These are phyloP conservation scores for Tubosaeta sp. DNA, from an alignment of 768 basidiomycete species.

Conservation along the genomic window DNA sequence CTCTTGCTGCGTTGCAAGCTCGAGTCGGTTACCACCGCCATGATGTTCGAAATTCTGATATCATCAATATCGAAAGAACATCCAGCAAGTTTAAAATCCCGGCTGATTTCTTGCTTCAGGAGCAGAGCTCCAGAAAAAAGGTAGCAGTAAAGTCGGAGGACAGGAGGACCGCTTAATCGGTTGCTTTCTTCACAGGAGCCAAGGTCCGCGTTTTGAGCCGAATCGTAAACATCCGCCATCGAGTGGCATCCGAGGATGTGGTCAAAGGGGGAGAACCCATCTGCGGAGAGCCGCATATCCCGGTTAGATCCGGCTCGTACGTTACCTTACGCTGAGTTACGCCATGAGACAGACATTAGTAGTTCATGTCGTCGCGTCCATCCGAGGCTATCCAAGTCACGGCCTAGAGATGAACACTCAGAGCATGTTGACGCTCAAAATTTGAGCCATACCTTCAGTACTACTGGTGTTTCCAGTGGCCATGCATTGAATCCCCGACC, in stretches of 20 bases:
- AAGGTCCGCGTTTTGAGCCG: no score
- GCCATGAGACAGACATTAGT: no score
- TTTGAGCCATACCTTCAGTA: neutral
- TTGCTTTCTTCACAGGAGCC: neutral
- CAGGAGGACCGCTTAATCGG: neutral
- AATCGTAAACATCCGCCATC: neutral
- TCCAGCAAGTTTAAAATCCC: neutral
- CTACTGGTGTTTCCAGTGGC: neutral
- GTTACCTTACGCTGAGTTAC: neutral
- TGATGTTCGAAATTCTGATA: neutral
- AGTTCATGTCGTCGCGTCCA: neutral
- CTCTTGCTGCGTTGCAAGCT: neutral
- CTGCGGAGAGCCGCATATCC: neutral
- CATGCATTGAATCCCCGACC: no score
- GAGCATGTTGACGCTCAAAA: neutral
- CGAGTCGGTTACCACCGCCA: neutral
- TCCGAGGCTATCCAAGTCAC: neutral
- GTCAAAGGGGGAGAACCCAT: neutral
- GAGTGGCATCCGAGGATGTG: conserved; percentile 3
- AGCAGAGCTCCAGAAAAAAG: neutral
- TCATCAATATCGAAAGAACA: neutral
- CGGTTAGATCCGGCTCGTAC: neutral
- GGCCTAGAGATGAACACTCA: neutral
- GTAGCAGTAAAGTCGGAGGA: neutral
- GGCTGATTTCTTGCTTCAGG: neutral